These are phyloP conservation scores for Codiaeum variegatum DNA, from an alignment of 441 rosid genomes.

Conservation along the genomic window DNA sequence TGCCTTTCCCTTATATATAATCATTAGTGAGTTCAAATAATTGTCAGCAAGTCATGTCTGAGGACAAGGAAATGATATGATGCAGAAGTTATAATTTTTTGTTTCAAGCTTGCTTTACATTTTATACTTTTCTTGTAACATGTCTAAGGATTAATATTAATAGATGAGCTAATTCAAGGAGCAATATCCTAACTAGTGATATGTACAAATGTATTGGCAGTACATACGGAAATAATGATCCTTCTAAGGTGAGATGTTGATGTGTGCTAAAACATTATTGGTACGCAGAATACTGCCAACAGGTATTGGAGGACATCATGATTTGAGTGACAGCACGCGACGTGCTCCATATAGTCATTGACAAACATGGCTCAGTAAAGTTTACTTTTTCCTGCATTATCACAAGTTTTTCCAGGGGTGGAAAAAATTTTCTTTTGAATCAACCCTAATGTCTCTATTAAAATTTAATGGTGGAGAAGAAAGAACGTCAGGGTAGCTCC, in stretches of 20 bases:
- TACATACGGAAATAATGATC: constrained; percentile 19
- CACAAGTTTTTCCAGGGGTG: constrained; percentile 34
- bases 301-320: constrained; percentile 39
- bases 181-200: not conserved
- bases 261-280: constrained; percentile 31
- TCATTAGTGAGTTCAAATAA: not conserved
- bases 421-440: constrained; percentile 26
- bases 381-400: constrained; percentile 39
- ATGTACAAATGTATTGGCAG: constrained; percentile 22
- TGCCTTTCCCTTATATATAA: not conserved
- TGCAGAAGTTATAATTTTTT: not conserved
- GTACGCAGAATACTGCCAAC: constrained; percentile 34
- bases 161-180: not conserved
- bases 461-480: constrained; percentile 31
- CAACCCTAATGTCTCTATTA: constrained; percentile 31
- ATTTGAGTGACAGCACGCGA: constrained; percentile 32
- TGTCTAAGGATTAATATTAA: not conserved
- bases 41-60: not conserved
- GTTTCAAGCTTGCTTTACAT: constrained; percentile 1
- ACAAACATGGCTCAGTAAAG: constrained; percentile 22
- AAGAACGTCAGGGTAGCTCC: constrained; percentile 26
- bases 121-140: not conserved
- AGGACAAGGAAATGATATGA: not conserved
- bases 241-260: constrained; percentile 13
- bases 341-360: constrained; percentile 41